phyloP scores from a whole-genome alignment of 768 basidiomycete genomes.

The Hirschioporus abietinus region DNA sequence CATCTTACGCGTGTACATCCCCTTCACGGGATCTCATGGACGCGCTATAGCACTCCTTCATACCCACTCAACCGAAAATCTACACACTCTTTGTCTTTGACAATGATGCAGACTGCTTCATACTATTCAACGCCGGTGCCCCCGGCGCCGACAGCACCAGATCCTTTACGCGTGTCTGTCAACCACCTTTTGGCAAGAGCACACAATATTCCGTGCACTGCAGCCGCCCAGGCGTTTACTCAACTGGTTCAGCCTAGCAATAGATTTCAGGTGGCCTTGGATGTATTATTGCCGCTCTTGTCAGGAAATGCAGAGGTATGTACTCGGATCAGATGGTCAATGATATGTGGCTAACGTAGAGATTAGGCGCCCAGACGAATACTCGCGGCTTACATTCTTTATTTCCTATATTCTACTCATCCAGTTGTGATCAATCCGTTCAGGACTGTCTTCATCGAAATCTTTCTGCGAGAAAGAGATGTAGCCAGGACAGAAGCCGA shows the following conservation, averaged over 20 bases:
- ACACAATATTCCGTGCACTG: conserved; percentile 68
- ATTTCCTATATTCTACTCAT: conserved; percentile 74
- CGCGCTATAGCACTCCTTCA: neutral
- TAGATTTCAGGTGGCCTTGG: conserved; percentile 80
- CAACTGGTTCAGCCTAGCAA: conserved; percentile 72
- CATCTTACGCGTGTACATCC: neutral
- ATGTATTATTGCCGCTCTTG: conserved; percentile 72
- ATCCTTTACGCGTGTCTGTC: conserved; percentile 58
- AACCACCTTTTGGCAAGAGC: conserved; percentile 62
- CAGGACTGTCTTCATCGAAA: conserved; percentile 63
- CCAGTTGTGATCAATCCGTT: conserved; percentile 79
- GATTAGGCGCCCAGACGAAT: conserved; percentile 65
- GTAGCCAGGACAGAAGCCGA: conserved; percentile 48
- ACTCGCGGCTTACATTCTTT: conserved; percentile 73
- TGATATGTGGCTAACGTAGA: conserved; percentile 12
- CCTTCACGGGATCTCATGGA: neutral
- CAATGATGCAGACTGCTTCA: conserved; percentile 24
- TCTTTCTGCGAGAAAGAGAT: conserved; percentile 65
- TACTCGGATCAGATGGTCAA: conserved; percentile 14
- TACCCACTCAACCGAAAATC: neutral
- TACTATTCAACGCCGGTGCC: conserved; percentile 27
- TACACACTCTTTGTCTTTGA: neutral
- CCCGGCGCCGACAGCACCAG: conserved; percentile 27
- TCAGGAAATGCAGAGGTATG: conserved; percentile 54
- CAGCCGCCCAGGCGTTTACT: conserved; percentile 67